phyloP scores from a whole-genome alignment of 192 early-diverging fungal species.

The Thamnidium elegans region DNA sequence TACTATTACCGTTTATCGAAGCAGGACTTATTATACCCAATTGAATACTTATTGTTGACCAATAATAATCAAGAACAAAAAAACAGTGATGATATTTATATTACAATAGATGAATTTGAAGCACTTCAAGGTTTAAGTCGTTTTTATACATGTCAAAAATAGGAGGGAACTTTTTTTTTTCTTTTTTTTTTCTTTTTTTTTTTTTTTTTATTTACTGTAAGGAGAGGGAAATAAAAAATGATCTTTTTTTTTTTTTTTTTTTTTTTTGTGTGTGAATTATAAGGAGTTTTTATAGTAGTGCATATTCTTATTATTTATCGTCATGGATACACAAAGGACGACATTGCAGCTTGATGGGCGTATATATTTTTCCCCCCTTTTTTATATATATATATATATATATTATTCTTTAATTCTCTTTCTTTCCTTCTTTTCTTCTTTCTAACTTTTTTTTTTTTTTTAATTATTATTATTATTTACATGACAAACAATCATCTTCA shows the following conservation, averaged over 20 bases:
- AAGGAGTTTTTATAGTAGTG: too few species aligned
- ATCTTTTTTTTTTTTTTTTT: not conserved
- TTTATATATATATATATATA: not conserved
- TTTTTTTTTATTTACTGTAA: not conserved
- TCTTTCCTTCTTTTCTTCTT: not conserved
- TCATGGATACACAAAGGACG: constrained; percentile 13
- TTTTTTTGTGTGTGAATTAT: not conserved
- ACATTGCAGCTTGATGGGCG: not conserved
- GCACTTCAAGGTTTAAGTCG: constrained; percentile 31
- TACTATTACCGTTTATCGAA: constrained; percentile 10
- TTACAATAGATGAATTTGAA: constrained; percentile 33
- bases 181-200: too few species aligned
- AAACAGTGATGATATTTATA: constrained; percentile 15
- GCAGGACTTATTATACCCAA: constrained; percentile 28
- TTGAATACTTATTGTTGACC: constrained; percentile 14
- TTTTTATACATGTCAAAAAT: constrained; percentile 23
- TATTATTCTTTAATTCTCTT: not conserved
- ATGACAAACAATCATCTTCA: constrained; percentile 1
- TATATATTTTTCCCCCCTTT: constrained; percentile 2
- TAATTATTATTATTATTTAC: not conserved
- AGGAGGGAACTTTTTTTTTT: not conserved
- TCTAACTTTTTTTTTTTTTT: not conserved
- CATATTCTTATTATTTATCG: not conserved
- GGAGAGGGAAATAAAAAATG: not conserved
- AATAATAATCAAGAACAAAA: not conserved